Evolutionary conservation across 768 basidiomycete genomes (phyloP).

Genomic region (Mycena olivaceomarginata): DNA sequence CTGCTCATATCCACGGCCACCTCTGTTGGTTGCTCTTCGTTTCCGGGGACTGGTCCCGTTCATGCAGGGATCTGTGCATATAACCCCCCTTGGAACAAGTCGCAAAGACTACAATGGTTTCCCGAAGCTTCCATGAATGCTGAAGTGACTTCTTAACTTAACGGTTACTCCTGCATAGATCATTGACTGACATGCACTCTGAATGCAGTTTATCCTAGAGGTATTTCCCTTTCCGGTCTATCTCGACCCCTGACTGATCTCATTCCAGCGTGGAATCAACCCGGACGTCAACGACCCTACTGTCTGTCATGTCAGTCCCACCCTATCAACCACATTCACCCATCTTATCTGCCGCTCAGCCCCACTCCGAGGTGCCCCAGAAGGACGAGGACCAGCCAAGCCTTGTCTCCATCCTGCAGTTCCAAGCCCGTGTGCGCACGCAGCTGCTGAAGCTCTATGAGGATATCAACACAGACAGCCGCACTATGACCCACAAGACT

Average conservation of each 20-base stretch:
- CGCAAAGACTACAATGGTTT: too few relatives aligned
- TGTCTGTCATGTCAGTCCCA: conserved; percentile 82
- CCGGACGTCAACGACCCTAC: conserved; percentile 95
- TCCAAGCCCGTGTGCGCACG: conserved; percentile 86
- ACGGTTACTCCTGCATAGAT: neutral
- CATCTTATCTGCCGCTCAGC: conserved; percentile 61
- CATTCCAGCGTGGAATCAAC: conserved; percentile 91
- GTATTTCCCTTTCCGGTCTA: conserved; percentile 54
- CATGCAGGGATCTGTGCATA: too few relatives aligned
- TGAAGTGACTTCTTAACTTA: too few relatives aligned
- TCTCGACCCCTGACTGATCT: neutral
- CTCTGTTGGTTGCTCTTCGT: too few relatives aligned
- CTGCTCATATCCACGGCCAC: too few relatives aligned
- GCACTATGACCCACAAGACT: conserved; percentile 76
- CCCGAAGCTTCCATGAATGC: too few relatives aligned
- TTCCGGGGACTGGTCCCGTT: too few relatives aligned
- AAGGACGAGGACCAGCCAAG: conserved; percentile 92
- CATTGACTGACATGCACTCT: conserved; percentile 3
- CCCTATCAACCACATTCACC: neutral
- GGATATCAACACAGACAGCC: conserved; percentile 73
- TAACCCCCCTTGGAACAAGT: too few relatives aligned
- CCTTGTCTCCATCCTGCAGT: conserved; percentile 80
- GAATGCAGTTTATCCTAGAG: conserved; percentile 82
- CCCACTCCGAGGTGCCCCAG: conserved; percentile 92
- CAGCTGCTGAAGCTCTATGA: conserved; percentile 84